These are phyloP conservation scores for Metarhizium rileyi DNA, from an alignment of 2,329 filamentous ascomycete genomes.

Conservation along the genomic window DNA sequence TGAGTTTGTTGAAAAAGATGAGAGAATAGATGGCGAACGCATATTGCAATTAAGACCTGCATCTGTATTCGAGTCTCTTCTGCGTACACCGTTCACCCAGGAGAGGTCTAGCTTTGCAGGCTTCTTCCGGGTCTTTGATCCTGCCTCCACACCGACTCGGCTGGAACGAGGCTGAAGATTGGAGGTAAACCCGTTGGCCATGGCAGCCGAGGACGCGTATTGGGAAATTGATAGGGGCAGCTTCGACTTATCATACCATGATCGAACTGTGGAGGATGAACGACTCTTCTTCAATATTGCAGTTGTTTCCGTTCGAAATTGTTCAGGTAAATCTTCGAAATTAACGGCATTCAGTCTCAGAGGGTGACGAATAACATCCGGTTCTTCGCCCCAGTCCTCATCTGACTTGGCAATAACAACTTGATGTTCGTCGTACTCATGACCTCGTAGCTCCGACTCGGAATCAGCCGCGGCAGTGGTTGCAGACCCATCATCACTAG, in stretches of 20 bases:
- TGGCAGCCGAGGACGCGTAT: conserved; percentile 48
- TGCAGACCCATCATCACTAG: conserved; percentile 35
- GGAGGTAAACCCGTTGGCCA: conserved; percentile 43
- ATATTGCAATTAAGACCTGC: conserved; percentile 27
- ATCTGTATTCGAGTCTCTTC: conserved; percentile 11
- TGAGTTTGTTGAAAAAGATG: conserved; percentile 22
- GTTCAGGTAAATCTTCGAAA: conserved; percentile 8
- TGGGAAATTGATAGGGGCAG: conserved; percentile 47
- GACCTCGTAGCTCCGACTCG: conserved; percentile 7
- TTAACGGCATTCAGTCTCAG: conserved; percentile 12
- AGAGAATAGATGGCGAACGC: conserved; percentile 33
- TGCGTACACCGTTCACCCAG: conserved; percentile 2
- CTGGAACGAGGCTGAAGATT: conserved; percentile 39
- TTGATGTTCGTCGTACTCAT: conserved; percentile 13
- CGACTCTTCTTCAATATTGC: conserved; percentile 36
- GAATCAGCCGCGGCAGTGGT: conserved; percentile 25
- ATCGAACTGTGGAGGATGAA: conserved; percentile 46
- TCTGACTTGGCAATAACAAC: conserved; percentile 11
- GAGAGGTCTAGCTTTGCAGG: conserved; percentile 41
- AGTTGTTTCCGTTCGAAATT: conserved; percentile 28
- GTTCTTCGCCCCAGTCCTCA: conserved; percentile 35
- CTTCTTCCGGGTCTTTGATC: conserved; percentile 26
- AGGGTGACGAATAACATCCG: conserved; percentile 31
- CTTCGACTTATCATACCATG: conserved; percentile 48
- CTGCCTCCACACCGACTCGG: conserved; percentile 24